phyloP scores from a whole-genome alignment of 345 rosid genomes.

The Aquilaria sinensis region DNA sequence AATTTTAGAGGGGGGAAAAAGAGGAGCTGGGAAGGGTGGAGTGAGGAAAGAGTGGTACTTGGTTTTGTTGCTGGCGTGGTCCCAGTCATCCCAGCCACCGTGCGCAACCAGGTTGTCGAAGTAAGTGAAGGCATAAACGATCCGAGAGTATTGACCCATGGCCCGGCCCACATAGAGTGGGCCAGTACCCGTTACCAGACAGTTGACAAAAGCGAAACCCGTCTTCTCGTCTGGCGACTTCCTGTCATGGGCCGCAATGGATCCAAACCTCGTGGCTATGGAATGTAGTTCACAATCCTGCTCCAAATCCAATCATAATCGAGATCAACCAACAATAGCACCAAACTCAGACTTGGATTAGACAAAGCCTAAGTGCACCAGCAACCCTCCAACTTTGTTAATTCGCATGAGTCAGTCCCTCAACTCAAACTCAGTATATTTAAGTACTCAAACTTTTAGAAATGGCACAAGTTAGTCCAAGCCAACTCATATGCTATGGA shows the following conservation, averaged over 20 bases:
- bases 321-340: neutral
- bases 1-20: neutral
- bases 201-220: slow-evolving; percentile 74
- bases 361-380: too few relatives aligned
- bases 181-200: slow-evolving; percentile 81
- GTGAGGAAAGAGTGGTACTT: slow-evolving; percentile 36
- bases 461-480: too few relatives aligned
- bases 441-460: too few relatives aligned
- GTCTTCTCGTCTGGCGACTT: slow-evolving; percentile 79
- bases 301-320: neutral
- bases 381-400: too few relatives aligned
- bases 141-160: slow-evolving; percentile 95
- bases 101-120: slow-evolving; percentile 82
- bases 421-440: too few relatives aligned
- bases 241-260: slow-evolving; percentile 87
- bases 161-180: slow-evolving; percentile 86
- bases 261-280: slow-evolving; percentile 84
- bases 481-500: too few relatives aligned
- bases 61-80: slow-evolving; percentile 79
- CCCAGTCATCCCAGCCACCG: slow-evolving; percentile 99
- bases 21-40: neutral
- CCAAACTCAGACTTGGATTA: neutral
- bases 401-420: too few relatives aligned
- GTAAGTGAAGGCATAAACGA: slow-evolving; percentile 81
- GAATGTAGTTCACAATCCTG: slow-evolving; percentile 95